Conservation (phyloP, 306 rosid species). For the Cajanus cajan region DNA sequence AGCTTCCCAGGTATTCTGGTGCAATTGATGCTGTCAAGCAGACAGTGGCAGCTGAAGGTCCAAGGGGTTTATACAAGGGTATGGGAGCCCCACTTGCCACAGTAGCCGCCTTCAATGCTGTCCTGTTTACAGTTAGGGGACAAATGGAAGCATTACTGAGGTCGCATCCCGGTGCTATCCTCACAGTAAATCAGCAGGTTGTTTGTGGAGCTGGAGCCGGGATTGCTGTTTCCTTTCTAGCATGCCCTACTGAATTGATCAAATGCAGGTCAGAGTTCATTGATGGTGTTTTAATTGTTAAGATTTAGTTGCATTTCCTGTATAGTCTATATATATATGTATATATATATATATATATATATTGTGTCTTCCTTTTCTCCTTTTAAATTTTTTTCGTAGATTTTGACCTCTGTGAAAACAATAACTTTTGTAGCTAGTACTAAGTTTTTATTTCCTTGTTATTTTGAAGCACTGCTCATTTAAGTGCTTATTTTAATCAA, state of each 20-base stretch:
- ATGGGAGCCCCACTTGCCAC: slow-evolving; percentile 99
- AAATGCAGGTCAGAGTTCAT: slow-evolving; percentile 89
- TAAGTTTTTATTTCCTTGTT: not conserved
- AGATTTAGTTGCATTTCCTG: not conserved
- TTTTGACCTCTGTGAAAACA: slow-evolving; percentile 6
- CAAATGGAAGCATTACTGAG: slow-evolving; percentile 75
- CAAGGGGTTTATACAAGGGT: slow-evolving; percentile 91
- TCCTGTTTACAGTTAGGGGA: slow-evolving; percentile 87
- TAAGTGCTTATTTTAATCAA: not conserved
- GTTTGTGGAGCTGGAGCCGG: slow-evolving; percentile 94
- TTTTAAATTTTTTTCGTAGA: not conserved
- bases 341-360: not conserved
- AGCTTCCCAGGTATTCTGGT: slow-evolving; percentile 70
- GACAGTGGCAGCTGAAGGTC: slow-evolving; percentile 91
- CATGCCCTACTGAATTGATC: slow-evolving; percentile 93
- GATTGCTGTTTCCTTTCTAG: slow-evolving; percentile 85
- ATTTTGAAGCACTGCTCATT: not conserved
- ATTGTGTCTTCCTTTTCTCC: not conserved
- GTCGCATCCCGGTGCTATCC: slow-evolving; percentile 74
- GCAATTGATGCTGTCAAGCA: slow-evolving; percentile 95
- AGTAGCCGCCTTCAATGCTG: slow-evolving; percentile 94
- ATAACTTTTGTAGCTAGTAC: not conserved
- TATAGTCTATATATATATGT: slow-evolving; percentile 3
- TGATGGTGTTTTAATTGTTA: slow-evolving; percentile 9
- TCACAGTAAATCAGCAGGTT: slow-evolving; percentile 71